Evolutionary conservation across 169 alveolate genomes (phyloP), one percentile per base, ranked within the genome.

Genomic region (Theileria orientalis): DNA sequence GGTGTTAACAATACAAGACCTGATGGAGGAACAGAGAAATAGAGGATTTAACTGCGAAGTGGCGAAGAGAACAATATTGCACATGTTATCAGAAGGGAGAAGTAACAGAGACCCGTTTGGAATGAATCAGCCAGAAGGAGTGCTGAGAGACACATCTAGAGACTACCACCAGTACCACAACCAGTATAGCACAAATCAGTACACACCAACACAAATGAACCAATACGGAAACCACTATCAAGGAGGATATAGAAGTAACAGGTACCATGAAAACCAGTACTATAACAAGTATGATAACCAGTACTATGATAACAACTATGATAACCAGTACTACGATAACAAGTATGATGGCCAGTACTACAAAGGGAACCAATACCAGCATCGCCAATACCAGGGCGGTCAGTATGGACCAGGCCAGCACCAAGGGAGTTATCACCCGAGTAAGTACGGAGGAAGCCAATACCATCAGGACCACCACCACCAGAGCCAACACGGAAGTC

Each of bases 21-120:
- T 82, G 51, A 82, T 82, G 89, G 89, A 73, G 52, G 89, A 82
- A 8, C 73, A 72, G 11, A 61, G 89, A 25, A 73, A 56, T 71
- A 49, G 82, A 23, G 89, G 89, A 35, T 82, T 82, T 54, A 82
- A 82, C 72, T 72, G 89, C 33, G 85, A 82, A 27, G 41, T 46
- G 0, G 89, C 89, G 25, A 82, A 82, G 60, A 27, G 84, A n/a
- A 82, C 73, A 86, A 82, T 82, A 7, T 33, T 73, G 29, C 72
- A 79, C 30, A 69, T 79, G 49, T 33, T 79, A 29, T 69, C 66
- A 2, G n/a, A 42, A 13, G 33, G 30, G 30, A 60, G 68, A 3
- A 21, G 0, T 1, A 14, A 25, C 14, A 37, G 19, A 32, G 66
- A 30, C 14, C 37, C 66, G 16, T 56, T n/a, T 27, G 21, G 42